Evolutionary conservation across 2,329 filamentous ascomycete genomes (phyloP), one percentile per base, ranked within the genome.

Genomic region (Hypoxylon sp.): DNA sequence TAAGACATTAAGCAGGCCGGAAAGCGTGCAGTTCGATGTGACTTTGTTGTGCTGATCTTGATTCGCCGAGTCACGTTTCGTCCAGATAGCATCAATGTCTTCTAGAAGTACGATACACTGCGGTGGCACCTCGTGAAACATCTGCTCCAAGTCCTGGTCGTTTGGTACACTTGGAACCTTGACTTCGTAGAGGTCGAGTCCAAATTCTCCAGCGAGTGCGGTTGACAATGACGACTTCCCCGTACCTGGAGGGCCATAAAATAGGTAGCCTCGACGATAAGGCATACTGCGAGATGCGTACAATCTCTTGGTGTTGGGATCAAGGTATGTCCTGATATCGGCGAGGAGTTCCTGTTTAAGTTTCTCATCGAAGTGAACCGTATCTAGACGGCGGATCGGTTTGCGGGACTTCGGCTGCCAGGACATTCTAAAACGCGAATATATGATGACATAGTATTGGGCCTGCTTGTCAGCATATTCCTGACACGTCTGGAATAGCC

Each of bases 201-300:
- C 83, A 43, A 87, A 78, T 34, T 85, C 78, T 9, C 85, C 85
- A 0, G 83, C 81, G 14, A 83, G 77, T 2, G 84, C 83, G 30
- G 84, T 82, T 50, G 82, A 83, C 5, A 85, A 75, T 62, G 81
- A 84, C 7, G 85, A 60, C 56, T 77, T 77, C n/a, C 75, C 75
- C 4, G 75, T 77, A 2, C 75, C 75, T 2, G 75, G 75, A 9
- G 74, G 75, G 0, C 75, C 75, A 27, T 74, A 76, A 41, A 77
- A 74, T 12, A 77, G 65, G 52, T 77, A 77, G 1, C 75, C 75
- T 61, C 88, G 81, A 0, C 88, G 82, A 70, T 90, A 90, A 0
- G 89, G 89, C 54, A 91, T 89, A 2, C 88, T 89, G 5, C 90
- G 84, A 30, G 85, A 85, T 9, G 88, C 84, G 63, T 93, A 92